Evolutionary conservation across 1,139 yeast species (phyloP), one percentile per base, ranked within the genome.

Genomic region (Geotrichum reessii): DNA sequence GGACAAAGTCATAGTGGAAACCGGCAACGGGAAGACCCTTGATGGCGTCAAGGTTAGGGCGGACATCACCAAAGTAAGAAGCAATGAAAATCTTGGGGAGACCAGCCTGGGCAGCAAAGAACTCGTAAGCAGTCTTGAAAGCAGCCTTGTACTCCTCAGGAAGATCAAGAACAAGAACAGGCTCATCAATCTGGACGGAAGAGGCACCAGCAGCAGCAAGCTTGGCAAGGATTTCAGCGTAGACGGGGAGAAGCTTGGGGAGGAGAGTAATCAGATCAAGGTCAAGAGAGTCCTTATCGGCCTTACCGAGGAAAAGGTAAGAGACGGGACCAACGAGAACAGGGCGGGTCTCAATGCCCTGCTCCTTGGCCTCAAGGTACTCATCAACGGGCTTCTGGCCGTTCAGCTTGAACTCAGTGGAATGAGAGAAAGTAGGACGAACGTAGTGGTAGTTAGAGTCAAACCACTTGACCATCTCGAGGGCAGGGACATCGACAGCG

Each of bases 401-500:
- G 78, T 86, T 90, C 76, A 93, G 87, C 83, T 93, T 92, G 88
- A 93, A 95, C 71, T 86, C 85, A 66, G 98, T 93, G 68, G 91
- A 83, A 83, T 91, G 86, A 61, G 97, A 89, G 81, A 93, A 90
- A 69, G 99, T 95, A 78, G 99, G 99, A 84, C 99, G 90, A 73
- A 93, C 98, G 77, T 93, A 95, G 79, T 93, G 99, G 88, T 93
- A 93, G 89, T 93, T 93, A 65, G 98, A 88, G 79, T 93, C 99
- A 70, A 93, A 93, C 99, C 99, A 93, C 83, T 93, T 93, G 71
- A 93, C 99, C 99, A 93, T 93, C 84, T 93, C 99, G 77, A 90
- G 84, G 70, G 99, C 99, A 66, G 98, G 93, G 63, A 93, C 99
- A 78, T 95, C 99, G 69, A 93, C 97, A 67, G 96, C 96, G 68